A percentile compares a stretch with the other conserved stretches of the same genome.
Conservation (phyloP, 2,329 filamentous ascomycete species). For the Ophiocordyceps camponoti-floridani region DNA sequence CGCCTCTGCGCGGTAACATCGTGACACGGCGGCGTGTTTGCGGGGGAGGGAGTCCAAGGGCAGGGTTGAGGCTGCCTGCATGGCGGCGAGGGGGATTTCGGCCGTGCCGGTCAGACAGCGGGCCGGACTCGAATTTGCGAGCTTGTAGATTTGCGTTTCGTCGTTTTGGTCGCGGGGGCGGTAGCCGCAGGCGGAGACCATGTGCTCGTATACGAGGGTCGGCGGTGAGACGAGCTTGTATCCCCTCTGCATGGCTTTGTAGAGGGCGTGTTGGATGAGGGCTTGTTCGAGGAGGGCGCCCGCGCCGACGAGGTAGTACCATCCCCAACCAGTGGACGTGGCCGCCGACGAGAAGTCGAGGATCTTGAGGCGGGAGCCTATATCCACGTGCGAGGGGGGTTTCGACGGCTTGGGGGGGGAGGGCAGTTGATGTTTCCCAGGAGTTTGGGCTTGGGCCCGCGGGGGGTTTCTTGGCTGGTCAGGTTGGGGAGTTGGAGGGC, state of each 20-base stretch:
- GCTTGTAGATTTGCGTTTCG: slow-evolving; percentile 79
- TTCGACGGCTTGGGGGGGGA: slow-evolving; percentile 19
- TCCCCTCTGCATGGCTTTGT: slow-evolving; percentile 50
- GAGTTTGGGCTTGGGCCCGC: slow-evolving; percentile 58
- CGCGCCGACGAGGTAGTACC: slow-evolving; percentile 91
- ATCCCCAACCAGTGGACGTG: slow-evolving; percentile 83
- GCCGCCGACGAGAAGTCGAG: slow-evolving; percentile 74
- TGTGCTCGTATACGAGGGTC: slow-evolving; percentile 79
- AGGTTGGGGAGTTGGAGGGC: slow-evolving; percentile 74
- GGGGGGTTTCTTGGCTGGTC: slow-evolving; percentile 38
- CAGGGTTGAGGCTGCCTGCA: slow-evolving; percentile 61
- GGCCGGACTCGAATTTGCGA: slow-evolving; percentile 52
- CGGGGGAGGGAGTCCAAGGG: slow-evolving; percentile 49
- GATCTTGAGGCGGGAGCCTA: slow-evolving; percentile 73
- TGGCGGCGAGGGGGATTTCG: slow-evolving; percentile 84
- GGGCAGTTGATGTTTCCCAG: slow-evolving; percentile 67
- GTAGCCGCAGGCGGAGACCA: slow-evolving; percentile 83
- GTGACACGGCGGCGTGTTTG: slow-evolving; percentile 65
- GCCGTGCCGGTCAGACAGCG: slow-evolving; percentile 73
- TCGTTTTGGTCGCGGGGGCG: slow-evolving; percentile 79
- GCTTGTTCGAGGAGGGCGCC: slow-evolving; percentile 90
- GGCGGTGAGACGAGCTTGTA: slow-evolving; percentile 75
- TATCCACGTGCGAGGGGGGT: slow-evolving; percentile 66
- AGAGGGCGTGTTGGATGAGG: slow-evolving; percentile 69
- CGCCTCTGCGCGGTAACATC: slow-evolving; percentile 93